Evolutionary conservation across 2,329 filamentous ascomycete species (phyloP), one percentile per base, ranked within the genome.

Genomic region (Penicillium brasilianum): DNA sequence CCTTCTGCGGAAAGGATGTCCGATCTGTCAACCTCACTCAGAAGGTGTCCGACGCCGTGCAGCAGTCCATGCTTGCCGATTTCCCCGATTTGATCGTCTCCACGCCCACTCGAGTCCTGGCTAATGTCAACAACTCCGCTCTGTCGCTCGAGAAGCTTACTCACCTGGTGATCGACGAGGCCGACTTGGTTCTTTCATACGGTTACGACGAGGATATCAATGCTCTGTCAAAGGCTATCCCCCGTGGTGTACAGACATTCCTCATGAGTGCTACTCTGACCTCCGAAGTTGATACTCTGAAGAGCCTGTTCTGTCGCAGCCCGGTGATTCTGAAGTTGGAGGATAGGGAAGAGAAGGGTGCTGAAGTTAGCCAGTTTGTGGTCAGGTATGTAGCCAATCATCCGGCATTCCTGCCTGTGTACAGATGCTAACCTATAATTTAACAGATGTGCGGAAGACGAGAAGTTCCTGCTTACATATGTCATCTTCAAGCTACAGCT

Each of bases 401-500:
- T 30, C 10, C 1, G 20, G 5, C 16, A 8, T 2, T 14, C 25
- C 6, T 28, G 7, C 3, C 25, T 44, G 9, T 30, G n/a, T 4
- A 9, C 1, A 30, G 4, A 16, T 57, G 11, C 58, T 70, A 64
- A 72, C 28, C 16, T 20, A 13, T 52, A 8, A 52, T 36, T 48
- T 20, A 34, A 34, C 57, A 90, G 87, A 74, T 96, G 93, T 68
- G 92, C 87, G n/a, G 95, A 99, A 78, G 94, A 98, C 67, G 95
- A 98, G 71, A 99, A 99, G 74, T 99, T 98, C 72, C 80, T 99
- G 39, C 80, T 99, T 46, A 88, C 90, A 18, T 98, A 97, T 72
- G 90, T 97, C 61, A 94, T 98, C 73, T 96, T 97, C 82, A 97
- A 97, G 81, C 85, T 98, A 13, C 91, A 95, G 75, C 82, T 98